Evolutionary conservation across 495 filamentous ascomycete species (phyloP), one percentile per base, ranked within the genome.

Genomic region (Hypoxylon lienhwacheense): DNA sequence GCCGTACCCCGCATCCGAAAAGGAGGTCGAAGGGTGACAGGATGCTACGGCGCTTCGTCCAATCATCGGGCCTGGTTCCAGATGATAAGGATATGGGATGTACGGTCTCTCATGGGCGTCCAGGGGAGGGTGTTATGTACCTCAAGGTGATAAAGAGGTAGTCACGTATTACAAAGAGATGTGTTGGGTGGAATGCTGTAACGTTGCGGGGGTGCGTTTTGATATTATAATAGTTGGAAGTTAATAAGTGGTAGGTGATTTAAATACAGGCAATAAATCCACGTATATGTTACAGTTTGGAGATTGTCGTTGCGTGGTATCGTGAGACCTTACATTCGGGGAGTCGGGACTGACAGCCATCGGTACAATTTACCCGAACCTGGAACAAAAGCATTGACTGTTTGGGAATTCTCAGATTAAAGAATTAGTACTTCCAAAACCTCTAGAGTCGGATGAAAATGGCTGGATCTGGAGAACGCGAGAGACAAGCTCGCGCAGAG

Each of bases 131-230:
- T 21, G 41, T 39, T 20, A 42, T 35, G 25, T 10, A 46, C 37
- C 39, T 45, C 39, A 61, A 55, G 46, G 57, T 50, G 55, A 51
- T 51, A 51, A 51, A 51, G 57, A n/a, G n/a, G n/a, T n/a, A n/a
- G n/a, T n/a, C n/a, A n/a, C n/a, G n/a, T n/a, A n/a, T n/a, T n/a
- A n/a, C n/a, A n/a, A n/a, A n/a, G n/a, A n/a, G n/a, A n/a, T n/a
- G n/a, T n/a, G n/a, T n/a, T n/a, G 50, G 28, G 41, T 39, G 26
- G 42, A 42, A 26, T 10, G 50, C 37, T 44, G 51, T 44, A 61
- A 55, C 51, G 57, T 50, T 61, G 57, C 57, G 57, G 57, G 57
- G 57, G n/a, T n/a, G n/a, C n/a, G n/a, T n/a, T n/a, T n/a, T n/a
- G n/a, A n/a, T n/a, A n/a, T n/a, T n/a, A n/a, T n/a, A n/a, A n/a